Evolutionary conservation across 2,329 filamentous ascomycete genomes (phyloP).

Genomic region (Diaporthe australafricana): DNA sequence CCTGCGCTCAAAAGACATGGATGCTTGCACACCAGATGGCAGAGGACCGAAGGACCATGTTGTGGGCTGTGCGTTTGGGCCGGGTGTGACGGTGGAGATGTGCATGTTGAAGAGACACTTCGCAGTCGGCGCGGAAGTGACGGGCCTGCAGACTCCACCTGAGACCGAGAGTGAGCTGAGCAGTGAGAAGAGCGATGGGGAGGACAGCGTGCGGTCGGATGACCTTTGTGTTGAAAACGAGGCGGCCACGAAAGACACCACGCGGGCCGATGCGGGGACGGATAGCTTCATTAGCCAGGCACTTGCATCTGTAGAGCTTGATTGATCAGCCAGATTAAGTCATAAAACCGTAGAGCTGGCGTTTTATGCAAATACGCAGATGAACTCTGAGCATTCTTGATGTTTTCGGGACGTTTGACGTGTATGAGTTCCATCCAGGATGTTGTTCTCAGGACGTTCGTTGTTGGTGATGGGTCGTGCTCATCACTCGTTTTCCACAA

Average conservation of each 20-base stretch:
- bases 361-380: background rate
- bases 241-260: background rate
- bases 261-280: conserved; percentile 25
- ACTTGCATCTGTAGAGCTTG: conserved; percentile 47
- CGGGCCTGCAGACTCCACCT: conserved; percentile 62
- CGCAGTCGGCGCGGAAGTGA: conserved; percentile 41
- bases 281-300: conserved; percentile 47
- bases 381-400: background rate
- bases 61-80: conserved; percentile 77
- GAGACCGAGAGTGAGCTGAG: conserved; percentile 65
- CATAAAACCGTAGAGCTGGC: background rate
- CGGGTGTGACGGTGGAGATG: conserved; percentile 76
- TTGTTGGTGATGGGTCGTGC: too few relatives aligned
- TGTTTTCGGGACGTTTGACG: background rate
- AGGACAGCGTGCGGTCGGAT: conserved; percentile 43
- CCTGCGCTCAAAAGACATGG: conserved; percentile 70
- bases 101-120: conserved; percentile 69
- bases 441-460: background rate
- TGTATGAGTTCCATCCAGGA: background rate
- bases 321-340: conserved; percentile 38
- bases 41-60: conserved; percentile 65
- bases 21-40: conserved; percentile 62
- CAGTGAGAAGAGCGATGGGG: conserved; percentile 52
- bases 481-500: background rate
- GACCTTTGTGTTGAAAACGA: conserved; percentile 29